phyloP scores from a whole-genome alignment of 2,329 filamentous ascomycete species.

The Alternaria longipes region DNA sequence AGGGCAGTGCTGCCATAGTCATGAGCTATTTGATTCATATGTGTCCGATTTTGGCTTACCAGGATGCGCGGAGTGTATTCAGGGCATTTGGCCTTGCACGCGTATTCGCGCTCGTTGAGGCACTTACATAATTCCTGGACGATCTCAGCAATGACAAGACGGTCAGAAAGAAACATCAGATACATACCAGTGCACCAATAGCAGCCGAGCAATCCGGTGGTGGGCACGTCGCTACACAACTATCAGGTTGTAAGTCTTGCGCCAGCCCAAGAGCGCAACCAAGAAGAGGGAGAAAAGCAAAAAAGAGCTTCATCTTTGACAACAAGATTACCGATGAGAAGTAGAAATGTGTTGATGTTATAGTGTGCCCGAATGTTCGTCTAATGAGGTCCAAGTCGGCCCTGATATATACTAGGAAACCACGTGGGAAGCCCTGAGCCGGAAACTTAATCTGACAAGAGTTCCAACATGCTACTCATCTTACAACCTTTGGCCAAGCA shows the following conservation, averaged over 20 bases:
- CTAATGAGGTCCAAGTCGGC: not conserved
- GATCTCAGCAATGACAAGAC: not conserved
- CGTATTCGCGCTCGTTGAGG: slow-evolving; percentile 36
- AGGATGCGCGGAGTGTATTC: slow-evolving; percentile 24
- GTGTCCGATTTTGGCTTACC: not conserved
- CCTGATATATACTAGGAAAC: slow-evolving; percentile 7
- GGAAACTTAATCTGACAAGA: not conserved
- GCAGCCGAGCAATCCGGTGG: not conserved
- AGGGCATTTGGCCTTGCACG: slow-evolving; percentile 36
- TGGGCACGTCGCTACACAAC: slow-evolving; percentile 8
- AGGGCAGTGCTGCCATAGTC: not conserved
- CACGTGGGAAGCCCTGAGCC: not conserved
- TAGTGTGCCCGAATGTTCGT: not conserved
- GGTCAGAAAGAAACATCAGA: not conserved
- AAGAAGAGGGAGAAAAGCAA: slow-evolving; percentile 7
- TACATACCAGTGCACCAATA: not conserved
- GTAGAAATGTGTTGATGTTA: not conserved
- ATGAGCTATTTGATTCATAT: not conserved
- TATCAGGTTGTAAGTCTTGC: not conserved
- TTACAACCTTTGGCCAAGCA: slow-evolving; percentile 9
- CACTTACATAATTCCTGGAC: slow-evolving; percentile 40
- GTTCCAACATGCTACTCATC: slow-evolving; percentile 2
- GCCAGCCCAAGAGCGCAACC: slow-evolving; percentile 2
- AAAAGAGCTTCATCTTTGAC: slow-evolving; percentile 9
- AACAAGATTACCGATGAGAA: not conserved